phyloP scores from a whole-genome alignment of 768 basidiomycete genomes.

The Leccinum aurantiacum region DNA sequence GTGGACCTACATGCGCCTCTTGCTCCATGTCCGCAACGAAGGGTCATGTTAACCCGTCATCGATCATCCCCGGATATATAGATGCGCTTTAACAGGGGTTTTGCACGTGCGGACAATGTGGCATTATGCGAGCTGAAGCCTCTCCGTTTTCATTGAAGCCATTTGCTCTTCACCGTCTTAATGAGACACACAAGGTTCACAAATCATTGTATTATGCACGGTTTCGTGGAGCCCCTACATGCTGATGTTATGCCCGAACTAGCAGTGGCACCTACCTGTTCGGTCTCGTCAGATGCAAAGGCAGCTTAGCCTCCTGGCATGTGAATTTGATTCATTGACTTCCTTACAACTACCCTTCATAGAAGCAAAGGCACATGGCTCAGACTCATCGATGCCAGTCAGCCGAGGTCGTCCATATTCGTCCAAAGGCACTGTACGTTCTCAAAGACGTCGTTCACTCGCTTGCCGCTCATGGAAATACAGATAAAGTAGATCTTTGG shows the following conservation, averaged over 20 bases:
- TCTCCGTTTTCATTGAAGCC: neutral
- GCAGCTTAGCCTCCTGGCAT: conserved; percentile 4
- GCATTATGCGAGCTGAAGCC: neutral
- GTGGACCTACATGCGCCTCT: neutral
- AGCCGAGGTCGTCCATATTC: neutral
- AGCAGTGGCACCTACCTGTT: neutral
- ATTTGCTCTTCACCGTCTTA: conserved; percentile 12
- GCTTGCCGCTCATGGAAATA: neutral
- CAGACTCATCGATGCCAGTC: neutral
- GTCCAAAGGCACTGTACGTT: neutral
- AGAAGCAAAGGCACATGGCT: neutral
- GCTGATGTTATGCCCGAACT: neutral
- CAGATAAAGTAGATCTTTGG: neutral
- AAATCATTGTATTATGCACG: neutral
- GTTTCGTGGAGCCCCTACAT: conserved; percentile 1
- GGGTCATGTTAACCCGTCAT: conserved; percentile 8
- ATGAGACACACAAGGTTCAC: neutral
- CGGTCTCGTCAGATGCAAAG: conserved; percentile 1
- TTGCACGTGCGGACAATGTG: neutral
- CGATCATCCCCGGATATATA: conserved; percentile 3
- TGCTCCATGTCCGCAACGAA: neutral
- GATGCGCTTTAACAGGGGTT: neutral
- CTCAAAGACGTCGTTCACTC: conserved; percentile 1
- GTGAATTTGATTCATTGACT: conserved; percentile 13
- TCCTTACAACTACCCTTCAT: conserved; percentile 19